phyloP scores from a whole-genome alignment of 768 basidiomycete genomes.

The Rhodotorula graminis region DNA sequence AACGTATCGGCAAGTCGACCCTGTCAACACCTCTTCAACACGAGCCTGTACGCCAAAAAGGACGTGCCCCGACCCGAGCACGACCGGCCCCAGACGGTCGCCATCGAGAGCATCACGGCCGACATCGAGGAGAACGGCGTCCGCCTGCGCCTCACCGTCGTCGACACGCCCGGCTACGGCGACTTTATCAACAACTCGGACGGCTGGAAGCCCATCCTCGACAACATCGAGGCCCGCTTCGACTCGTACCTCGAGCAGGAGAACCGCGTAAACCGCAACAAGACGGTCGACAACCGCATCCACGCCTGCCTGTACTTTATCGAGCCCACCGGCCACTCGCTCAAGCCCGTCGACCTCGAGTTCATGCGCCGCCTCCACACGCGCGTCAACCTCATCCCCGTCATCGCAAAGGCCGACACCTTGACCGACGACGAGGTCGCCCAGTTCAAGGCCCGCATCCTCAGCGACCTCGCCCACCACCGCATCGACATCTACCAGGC shows the following conservation, averaged over 20 bases:
- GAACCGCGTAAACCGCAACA: slow-evolving; percentile 91
- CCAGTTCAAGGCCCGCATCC: slow-evolving; percentile 77
- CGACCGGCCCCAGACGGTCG: slow-evolving; percentile 85
- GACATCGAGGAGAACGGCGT: slow-evolving; percentile 99
- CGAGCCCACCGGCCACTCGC: slow-evolving; percentile 95
- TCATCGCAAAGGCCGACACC: slow-evolving; percentile 98
- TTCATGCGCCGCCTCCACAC: slow-evolving; percentile 97
- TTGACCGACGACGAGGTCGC: slow-evolving; percentile 92
- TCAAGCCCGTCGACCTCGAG: slow-evolving; percentile 97
- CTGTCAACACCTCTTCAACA: slow-evolving; percentile 99
- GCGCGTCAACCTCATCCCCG: slow-evolving; percentile 95
- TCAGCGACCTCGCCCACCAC: slow-evolving; percentile 88
- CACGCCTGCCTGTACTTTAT: slow-evolving; percentile 99
- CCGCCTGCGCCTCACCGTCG: slow-evolving; percentile 92
- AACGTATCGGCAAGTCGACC: slow-evolving; percentile 98
- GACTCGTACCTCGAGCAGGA: slow-evolving; percentile 98
- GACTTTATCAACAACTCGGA: slow-evolving; percentile 99
- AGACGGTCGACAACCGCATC: slow-evolving; percentile 92
- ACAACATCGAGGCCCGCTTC: slow-evolving; percentile 96
- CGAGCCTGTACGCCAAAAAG: slow-evolving; percentile 85
- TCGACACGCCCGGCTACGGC: slow-evolving; percentile 97
- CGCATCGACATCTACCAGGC: slow-evolving; percentile 98
- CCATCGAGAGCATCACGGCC: slow-evolving; percentile 97
- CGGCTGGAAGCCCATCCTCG: slow-evolving; percentile 97
- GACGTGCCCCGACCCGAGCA: slow-evolving; percentile 74